Evolutionary conservation across 495 filamentous ascomycete species (phyloP).

Genomic region (Amorphotheca resinae): DNA sequence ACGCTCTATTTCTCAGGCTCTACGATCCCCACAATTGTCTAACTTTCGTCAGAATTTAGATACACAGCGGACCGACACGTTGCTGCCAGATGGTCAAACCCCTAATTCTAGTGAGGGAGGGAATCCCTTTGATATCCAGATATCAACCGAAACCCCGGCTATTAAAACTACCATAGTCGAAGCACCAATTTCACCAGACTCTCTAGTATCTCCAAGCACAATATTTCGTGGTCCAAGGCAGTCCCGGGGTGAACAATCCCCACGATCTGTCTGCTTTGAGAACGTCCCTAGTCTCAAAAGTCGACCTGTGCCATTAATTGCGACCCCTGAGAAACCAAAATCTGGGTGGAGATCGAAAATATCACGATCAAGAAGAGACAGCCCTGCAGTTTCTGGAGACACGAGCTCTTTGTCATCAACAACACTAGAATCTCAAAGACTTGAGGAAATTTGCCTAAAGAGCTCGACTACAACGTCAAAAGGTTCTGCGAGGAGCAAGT

Average conservation of each 20-base stretch:
- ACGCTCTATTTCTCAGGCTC: neutral
- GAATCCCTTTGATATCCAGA: neutral
- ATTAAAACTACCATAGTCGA: neutral
- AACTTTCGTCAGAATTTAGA: conserved; percentile 7
- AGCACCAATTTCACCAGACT: neutral
- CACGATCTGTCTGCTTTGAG: conserved; percentile 10
- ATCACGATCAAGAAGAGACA: conserved; percentile 20
- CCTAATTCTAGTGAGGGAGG: neutral
- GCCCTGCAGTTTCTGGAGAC: conserved; percentile 14
- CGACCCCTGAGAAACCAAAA: conserved; percentile 19
- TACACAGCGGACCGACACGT: neutral
- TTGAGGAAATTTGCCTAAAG: conserved; percentile 24
- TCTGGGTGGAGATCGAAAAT: conserved; percentile 25
- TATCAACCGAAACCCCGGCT: neutral
- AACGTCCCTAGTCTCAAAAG: conserved; percentile 1
- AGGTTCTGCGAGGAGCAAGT: conserved; percentile 15
- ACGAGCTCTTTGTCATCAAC: conserved; percentile 24
- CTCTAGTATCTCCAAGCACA: neutral
- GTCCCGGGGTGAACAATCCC: neutral
- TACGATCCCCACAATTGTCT: conserved; percentile 8
- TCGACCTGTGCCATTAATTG: conserved; percentile 11
- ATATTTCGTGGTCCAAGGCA: neutral
- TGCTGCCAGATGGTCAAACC: neutral
- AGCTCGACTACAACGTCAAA: conserved; percentile 15
- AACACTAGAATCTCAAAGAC: conserved; percentile 21